A percentile compares a stretch with the other conserved stretches of the same genome.
Evolutionary conservation across 2,329 filamentous ascomycete genomes (phyloP).

Genomic region (Xylariaceae sp.): DNA sequence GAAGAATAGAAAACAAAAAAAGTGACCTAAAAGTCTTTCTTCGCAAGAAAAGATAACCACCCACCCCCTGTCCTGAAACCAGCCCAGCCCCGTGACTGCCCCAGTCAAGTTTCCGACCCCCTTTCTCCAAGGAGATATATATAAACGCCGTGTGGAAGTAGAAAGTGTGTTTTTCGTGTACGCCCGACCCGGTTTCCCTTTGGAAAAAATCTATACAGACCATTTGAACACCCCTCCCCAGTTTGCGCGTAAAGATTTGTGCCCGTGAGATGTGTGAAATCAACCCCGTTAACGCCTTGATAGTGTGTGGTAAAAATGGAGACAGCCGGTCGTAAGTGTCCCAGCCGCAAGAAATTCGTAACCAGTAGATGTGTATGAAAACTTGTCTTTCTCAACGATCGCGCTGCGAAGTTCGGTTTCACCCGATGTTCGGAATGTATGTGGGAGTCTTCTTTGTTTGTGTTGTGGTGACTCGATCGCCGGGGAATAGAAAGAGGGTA

Average conservation of each 20-base stretch:
- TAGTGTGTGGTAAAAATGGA: constrained; percentile 13
- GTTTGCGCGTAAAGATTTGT: constrained; percentile 21
- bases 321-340: constrained; percentile 32
- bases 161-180: constrained; percentile 18
- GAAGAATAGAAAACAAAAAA: neutral
- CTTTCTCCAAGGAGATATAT: neutral
- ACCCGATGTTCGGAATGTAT: constrained; percentile 6
- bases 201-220: too few relatives aligned
- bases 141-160: neutral
- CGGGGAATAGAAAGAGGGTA: neutral
- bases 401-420: constrained; percentile 33
- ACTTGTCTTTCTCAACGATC: constrained; percentile 33
- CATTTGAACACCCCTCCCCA: too few relatives aligned
- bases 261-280: constrained; percentile 23
- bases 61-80: constrained; percentile 8
- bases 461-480: constrained; percentile 13
- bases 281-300: constrained; percentile 23
- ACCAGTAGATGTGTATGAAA: constrained; percentile 34
- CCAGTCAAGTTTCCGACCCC: neutral
- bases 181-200: neutral
- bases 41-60: neutral
- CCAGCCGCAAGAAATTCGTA: constrained; percentile 29
- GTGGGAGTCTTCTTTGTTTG: constrained; percentile 23
- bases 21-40: constrained; percentile 1
- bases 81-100: constrained; percentile 17